Evolutionary conservation across 2,329 filamentous ascomycete species (phyloP).

Genomic region (Trichophyton verrucosum): DNA sequence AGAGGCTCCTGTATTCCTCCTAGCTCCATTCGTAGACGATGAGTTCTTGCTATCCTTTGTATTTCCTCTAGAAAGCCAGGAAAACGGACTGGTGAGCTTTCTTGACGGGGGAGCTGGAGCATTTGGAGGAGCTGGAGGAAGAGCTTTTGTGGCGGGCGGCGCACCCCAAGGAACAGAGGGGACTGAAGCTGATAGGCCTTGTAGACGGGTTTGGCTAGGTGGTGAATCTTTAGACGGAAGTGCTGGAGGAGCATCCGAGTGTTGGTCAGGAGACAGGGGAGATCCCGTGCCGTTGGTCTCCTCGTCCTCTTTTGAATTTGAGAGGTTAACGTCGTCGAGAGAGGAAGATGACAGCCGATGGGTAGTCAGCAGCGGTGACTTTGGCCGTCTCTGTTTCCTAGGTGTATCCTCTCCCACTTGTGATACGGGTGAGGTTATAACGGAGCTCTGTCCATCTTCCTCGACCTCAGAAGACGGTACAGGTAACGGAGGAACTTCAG

Average conservation of each 20-base stretch:
- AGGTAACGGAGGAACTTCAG: slow-evolving; percentile 22
- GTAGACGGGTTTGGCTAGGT: slow-evolving; percentile 24
- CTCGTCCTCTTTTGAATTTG: slow-evolving; percentile 43
- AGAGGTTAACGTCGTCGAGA: slow-evolving; percentile 55
- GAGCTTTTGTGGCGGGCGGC: slow-evolving; percentile 33
- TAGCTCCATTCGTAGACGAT: slow-evolving; percentile 37
- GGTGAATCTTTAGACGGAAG: slow-evolving; percentile 25
- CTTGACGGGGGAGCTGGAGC: slow-evolving; percentile 35
- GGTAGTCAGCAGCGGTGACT: slow-evolving; percentile 42
- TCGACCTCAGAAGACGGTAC: slow-evolving; percentile 5
- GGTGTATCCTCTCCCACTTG: slow-evolving; percentile 25
- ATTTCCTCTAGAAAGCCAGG: slow-evolving; percentile 64
- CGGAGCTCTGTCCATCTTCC: slow-evolving; percentile 17
- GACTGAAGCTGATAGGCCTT: slow-evolving; percentile 57
- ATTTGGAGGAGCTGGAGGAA: slow-evolving; percentile 27
- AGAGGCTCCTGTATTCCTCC: slow-evolving; percentile 69
- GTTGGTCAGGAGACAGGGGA: slow-evolving; percentile 7
- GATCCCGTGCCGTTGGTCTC: neutral
- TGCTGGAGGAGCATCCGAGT: slow-evolving; percentile 16
- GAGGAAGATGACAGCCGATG: slow-evolving; percentile 46
- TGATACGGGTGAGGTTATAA: slow-evolving; percentile 19
- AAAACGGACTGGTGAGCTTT: slow-evolving; percentile 78
- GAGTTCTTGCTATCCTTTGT: slow-evolving; percentile 46
- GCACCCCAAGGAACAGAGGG: slow-evolving; percentile 63
- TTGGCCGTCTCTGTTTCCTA: slow-evolving; percentile 28